These are phyloP conservation scores for Verbascum thapsus DNA, from an alignment of 257 asterid species.

Conservation along the genomic window DNA sequence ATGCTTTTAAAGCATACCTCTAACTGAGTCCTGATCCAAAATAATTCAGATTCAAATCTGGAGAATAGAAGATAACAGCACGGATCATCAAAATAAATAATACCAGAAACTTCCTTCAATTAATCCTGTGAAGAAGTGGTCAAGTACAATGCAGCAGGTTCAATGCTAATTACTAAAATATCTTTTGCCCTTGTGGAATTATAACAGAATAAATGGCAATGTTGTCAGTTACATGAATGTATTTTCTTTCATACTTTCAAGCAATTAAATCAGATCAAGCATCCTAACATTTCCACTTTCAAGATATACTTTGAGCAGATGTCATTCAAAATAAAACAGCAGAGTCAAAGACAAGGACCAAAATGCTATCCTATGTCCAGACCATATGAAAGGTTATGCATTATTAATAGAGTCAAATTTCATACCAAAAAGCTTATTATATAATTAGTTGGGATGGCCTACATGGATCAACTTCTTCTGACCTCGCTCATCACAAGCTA, in stretches of 20 bases:
- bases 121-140: constrained; percentile 86
- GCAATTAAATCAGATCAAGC: constrained; percentile 20
- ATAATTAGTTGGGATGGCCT: constrained; percentile 16
- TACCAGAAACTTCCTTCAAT: constrained; percentile 88
- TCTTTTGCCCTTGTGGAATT: too few species aligned
- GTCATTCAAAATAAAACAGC: constrained; percentile 8
- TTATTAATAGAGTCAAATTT: constrained; percentile 12
- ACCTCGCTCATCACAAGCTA: constrained; percentile 14
- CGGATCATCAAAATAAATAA: constrained; percentile 75
- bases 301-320: constrained; percentile 9
- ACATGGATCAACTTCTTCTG: not conserved
- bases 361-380: constrained; percentile 7
- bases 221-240: constrained; percentile 26
- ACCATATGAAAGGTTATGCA: constrained; percentile 7
- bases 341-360: constrained; percentile 13
- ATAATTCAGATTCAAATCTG: constrained; percentile 85
- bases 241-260: constrained; percentile 27
- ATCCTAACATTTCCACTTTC: too few species aligned
- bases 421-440: not conserved
- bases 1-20: constrained; percentile 92
- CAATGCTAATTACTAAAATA: constrained; percentile 49
- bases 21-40: constrained; percentile 93
- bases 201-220: too few species aligned
- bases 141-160: constrained; percentile 61
- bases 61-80: constrained; percentile 83